Conservation (phyloP, 106 monocot genomes). For the Triglochin maritima region DNA sequence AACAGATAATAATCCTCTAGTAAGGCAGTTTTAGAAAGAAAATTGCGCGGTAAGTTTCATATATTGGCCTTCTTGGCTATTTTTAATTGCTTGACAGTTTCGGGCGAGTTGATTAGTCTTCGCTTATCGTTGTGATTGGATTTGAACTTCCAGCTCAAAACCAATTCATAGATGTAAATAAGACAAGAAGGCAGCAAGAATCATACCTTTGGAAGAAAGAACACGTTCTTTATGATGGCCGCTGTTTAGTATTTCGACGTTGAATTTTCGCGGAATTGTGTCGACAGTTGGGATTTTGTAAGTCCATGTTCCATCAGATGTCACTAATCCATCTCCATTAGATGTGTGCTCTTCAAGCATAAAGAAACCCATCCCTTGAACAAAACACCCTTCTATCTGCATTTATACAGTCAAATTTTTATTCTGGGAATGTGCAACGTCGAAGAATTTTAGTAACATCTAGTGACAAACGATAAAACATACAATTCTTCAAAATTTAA, state of each 20-base stretch:
- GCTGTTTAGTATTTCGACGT: slow-evolving; percentile 58
- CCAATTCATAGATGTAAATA: neutral
- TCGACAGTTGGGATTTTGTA: slow-evolving; percentile 79
- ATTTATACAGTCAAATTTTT: neutral
- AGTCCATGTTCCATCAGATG: slow-evolving; percentile 64
- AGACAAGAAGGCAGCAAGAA: neutral
- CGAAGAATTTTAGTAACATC: neutral
- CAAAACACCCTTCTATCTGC: slow-evolving; percentile 85
- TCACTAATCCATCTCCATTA: slow-evolving; percentile 60
- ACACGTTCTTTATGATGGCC: slow-evolving; percentile 55
- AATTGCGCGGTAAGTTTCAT: too few relatives aligned
- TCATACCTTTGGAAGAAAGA: slow-evolving; percentile 77
- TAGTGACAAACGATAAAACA: too few relatives aligned
- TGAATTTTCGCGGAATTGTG: slow-evolving; percentile 68
- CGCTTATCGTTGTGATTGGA: too few relatives aligned
- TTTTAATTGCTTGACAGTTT: too few relatives aligned
- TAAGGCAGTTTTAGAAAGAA: too few relatives aligned
- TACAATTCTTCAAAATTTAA: too few relatives aligned
- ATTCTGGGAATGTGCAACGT: too few relatives aligned
- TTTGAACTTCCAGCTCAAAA: too few relatives aligned
- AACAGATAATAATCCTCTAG: too few relatives aligned
- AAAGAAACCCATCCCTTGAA: slow-evolving; percentile 87
- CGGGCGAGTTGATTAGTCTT: too few relatives aligned
- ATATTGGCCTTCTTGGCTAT: too few relatives aligned
- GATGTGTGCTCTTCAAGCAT: slow-evolving; percentile 52